Conservation (phyloP, 75 land plant genomes). For the Pinus albicaulis region DNA sequence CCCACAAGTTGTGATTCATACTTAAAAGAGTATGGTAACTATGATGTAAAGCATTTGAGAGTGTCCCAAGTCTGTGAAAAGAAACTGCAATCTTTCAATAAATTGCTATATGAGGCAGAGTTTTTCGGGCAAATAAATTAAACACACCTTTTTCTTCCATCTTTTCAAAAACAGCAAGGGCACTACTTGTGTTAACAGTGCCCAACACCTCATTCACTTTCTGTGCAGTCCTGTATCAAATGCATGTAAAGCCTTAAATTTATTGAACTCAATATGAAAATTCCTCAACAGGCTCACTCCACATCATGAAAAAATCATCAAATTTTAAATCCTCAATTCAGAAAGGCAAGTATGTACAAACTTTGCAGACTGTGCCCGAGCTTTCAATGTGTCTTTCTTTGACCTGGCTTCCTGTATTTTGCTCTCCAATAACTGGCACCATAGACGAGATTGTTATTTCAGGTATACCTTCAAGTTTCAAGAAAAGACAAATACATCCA, state of each 20-base stretch:
- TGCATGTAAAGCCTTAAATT: neutral
- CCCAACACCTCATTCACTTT: constrained; percentile 99
- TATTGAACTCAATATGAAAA: neutral
- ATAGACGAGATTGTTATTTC: constrained; percentile 1
- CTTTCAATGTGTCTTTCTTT: constrained; percentile 97
- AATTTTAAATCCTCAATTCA: neutral
- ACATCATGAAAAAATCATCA: neutral
- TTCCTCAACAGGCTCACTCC: neutral
- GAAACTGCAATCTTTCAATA: no score
- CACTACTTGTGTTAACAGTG: constrained; percentile 95
- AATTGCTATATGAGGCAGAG: no score
- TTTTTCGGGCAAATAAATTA: no score
- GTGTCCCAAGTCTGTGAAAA: no score
- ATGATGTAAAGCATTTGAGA: no score
- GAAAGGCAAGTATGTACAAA: constrained; percentile 25
- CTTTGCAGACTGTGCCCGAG: constrained; percentile 99
- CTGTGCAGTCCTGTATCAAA: constrained; percentile 70
- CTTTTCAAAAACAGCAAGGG: constrained; percentile 97
- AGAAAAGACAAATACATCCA: neutral
- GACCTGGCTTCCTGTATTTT: constrained; percentile 99
- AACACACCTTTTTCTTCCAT: constrained; percentile 98
- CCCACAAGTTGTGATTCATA: no score
- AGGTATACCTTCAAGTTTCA: neutral
- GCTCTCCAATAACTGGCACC: constrained; percentile 89
- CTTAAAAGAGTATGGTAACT: no score